Percentiles rank a stretch among this genome's conserved stretches.
These are phyloP conservation scores for Neurospora hispaniola DNA, from an alignment of 495 filamentous ascomycete genomes.

Conservation along the genomic window DNA sequence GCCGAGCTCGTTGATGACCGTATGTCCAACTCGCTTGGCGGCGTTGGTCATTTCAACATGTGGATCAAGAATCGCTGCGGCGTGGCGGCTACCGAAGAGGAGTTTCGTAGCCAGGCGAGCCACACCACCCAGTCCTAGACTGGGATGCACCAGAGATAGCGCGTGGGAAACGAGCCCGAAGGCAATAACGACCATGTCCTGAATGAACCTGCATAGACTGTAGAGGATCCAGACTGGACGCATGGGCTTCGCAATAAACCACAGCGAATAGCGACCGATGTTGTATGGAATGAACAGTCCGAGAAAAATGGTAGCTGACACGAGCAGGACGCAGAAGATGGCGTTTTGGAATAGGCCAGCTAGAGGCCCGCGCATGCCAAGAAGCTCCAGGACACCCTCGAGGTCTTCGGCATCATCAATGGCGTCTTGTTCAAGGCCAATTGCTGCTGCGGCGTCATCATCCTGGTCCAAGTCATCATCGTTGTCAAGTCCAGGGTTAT, in stretches of 20 bases:
- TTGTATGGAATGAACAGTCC: conserved; percentile 90
- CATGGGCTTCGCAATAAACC: conserved; percentile 68
- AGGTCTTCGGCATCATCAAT: conserved; percentile 88
- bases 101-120: conserved; percentile 5
- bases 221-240: conserved; percentile 62
- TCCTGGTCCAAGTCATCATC: conserved; percentile 31
- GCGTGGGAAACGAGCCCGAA: conserved; percentile 14
- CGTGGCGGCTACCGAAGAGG: conserved; percentile 14
- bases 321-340: conserved; percentile 83
- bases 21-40: conserved; percentile 26
- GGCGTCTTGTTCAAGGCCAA: conserved; percentile 36
- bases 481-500: conserved; percentile 14
- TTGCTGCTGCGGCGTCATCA: conserved; percentile 27
- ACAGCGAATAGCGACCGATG: conserved; percentile 71
- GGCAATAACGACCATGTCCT: conserved; percentile 36
- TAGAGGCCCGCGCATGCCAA: conserved; percentile 91
- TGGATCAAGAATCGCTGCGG: conserved; percentile 3
- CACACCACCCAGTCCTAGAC: background rate
- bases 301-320: conserved; percentile 71
- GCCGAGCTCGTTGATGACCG: conserved; percentile 28
- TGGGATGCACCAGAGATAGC: background rate
- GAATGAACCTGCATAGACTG: conserved; percentile 56
- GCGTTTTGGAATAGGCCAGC: conserved; percentile 86
- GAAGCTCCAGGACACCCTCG: conserved; percentile 92
- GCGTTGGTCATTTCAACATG: conserved; percentile 10